These are phyloP conservation scores for Globisporangium middletonii DNA, from an alignment of 352 stramenopile species.

Conservation along the genomic window DNA sequence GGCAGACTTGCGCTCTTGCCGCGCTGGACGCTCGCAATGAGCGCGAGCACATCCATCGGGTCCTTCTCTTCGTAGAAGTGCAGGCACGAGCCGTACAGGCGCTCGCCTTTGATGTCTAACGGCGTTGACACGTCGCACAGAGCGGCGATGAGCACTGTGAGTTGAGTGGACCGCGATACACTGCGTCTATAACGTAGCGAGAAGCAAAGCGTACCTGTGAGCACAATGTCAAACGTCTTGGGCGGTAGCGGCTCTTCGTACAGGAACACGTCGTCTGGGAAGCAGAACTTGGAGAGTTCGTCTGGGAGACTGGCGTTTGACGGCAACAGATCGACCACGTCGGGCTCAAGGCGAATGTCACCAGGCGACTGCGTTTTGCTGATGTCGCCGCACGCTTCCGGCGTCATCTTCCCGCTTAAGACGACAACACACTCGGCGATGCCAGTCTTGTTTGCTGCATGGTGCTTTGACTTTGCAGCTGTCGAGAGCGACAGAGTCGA, in stretches of 20 bases:
- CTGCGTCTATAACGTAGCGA: neutral
- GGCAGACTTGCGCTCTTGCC: constrained; percentile 39
- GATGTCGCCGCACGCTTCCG: constrained; percentile 23
- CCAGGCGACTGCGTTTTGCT: constrained; percentile 27
- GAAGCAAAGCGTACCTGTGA: constrained; percentile 33
- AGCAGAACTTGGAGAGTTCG: constrained; percentile 71
- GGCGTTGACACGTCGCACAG: too few species aligned
- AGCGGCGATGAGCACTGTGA: too few species aligned
- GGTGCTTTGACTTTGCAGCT: neutral
- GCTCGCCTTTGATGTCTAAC: constrained; percentile 45
- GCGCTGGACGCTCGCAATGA: constrained; percentile 45
- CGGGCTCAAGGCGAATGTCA: constrained; percentile 44
- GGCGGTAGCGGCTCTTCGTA: constrained; percentile 28
- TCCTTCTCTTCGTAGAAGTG: constrained; percentile 63
- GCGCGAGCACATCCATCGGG: constrained; percentile 49
- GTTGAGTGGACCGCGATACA: neutral
- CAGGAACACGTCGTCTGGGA: constrained; percentile 53
- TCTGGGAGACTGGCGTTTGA: constrained; percentile 40
- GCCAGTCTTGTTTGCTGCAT: constrained; percentile 10
- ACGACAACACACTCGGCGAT: constrained; percentile 59
- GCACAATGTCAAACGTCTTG: constrained; percentile 58
- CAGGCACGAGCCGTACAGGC: constrained; percentile 51
- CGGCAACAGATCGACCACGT: constrained; percentile 47
- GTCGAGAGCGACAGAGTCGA: neutral
- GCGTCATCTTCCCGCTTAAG: constrained; percentile 38